Conservation (phyloP, 345 rosid species). For the Rubroshorea leprosula region DNA sequence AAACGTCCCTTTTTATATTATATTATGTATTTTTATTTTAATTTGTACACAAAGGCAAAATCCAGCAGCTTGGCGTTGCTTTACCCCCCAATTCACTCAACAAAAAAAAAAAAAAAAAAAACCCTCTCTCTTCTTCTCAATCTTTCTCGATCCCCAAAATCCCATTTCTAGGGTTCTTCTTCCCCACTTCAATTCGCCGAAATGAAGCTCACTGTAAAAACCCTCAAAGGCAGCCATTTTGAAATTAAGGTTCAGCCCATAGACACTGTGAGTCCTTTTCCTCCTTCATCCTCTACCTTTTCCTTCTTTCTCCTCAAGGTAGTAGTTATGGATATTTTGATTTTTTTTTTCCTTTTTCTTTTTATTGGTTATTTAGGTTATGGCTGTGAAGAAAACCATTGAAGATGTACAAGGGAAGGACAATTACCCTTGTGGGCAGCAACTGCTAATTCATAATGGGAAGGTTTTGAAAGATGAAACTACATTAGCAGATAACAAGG, state of each 20-base stretch:
- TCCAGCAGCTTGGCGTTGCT: neutral
- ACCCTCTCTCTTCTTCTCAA: neutral
- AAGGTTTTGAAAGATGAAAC: constrained; percentile 98
- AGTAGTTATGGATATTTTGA: too few species aligned
- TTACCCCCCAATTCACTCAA: neutral
- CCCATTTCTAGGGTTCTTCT: neutral
- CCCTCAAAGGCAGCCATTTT: constrained; percentile 92
- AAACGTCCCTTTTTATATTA: too few species aligned
- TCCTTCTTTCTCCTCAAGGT: neutral
- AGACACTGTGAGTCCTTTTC: constrained; percentile 56
- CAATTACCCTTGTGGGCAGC: constrained; percentile 93
- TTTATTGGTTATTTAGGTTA: constrained; percentile 34
- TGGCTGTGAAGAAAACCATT: constrained; percentile 96
- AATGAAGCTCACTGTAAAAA: constrained; percentile 97
- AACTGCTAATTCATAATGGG: constrained; percentile 88
- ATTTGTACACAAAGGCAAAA: neutral
- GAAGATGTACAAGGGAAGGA: constrained; percentile 95
- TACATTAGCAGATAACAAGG: constrained; percentile 70
- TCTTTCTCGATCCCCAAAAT: constrained; percentile 5
- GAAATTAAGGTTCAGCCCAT: constrained; percentile 88
- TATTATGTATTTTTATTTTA: too few species aligned
- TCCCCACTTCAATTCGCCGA: constrained; percentile 16
- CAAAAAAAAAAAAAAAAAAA: too few species aligned
- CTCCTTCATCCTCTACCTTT: neutral
- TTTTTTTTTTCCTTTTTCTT: neutral